These are phyloP conservation scores for Aspergillus pseudotamarii DNA, from an alignment of 2,329 filamentous ascomycete species.

Conservation along the genomic window DNA sequence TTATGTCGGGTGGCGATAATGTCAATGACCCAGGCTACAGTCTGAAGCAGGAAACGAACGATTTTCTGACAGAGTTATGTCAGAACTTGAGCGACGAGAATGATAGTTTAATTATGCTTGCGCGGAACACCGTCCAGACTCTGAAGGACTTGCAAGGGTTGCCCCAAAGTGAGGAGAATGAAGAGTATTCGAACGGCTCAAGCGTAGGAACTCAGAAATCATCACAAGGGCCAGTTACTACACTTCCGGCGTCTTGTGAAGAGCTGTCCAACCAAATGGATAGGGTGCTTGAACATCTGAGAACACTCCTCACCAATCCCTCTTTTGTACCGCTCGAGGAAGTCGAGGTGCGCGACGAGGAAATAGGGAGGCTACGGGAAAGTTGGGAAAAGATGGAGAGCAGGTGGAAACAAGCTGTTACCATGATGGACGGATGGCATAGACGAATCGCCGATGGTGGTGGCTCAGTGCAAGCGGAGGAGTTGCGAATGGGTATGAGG, in stretches of 20 bases:
- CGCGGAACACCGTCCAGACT: slow-evolving; percentile 70
- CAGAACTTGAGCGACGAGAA: slow-evolving; percentile 89
- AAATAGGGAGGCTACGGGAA: slow-evolving; percentile 78
- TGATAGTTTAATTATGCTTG: slow-evolving; percentile 73
- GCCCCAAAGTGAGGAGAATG: slow-evolving; percentile 27
- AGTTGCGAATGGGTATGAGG: slow-evolving; percentile 46
- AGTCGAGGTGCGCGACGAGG: slow-evolving; percentile 87
- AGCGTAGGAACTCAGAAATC: slow-evolving; percentile 27
- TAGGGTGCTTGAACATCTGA: slow-evolving; percentile 75
- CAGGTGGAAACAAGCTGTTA: slow-evolving; percentile 85
- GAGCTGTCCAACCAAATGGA: slow-evolving; percentile 73
- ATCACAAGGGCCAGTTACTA: slow-evolving; percentile 37
- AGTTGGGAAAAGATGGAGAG: slow-evolving; percentile 94
- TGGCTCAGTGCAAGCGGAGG: slow-evolving; percentile 45
- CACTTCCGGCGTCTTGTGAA: slow-evolving; percentile 65
- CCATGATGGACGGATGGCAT: slow-evolving; percentile 90
- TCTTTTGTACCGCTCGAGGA: slow-evolving; percentile 96
- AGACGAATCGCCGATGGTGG: slow-evolving; percentile 65
- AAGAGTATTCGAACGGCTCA: slow-evolving; percentile 34
- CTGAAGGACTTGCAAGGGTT: slow-evolving; percentile 65
- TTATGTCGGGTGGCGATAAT: slow-evolving; percentile 40
- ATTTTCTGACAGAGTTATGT: slow-evolving; percentile 83
- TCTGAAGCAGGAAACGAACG: slow-evolving; percentile 83
- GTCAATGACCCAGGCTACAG: slow-evolving; percentile 64
- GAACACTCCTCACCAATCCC: slow-evolving; percentile 85